Evolutionary conservation across 768 basidiomycete species (phyloP).

Genomic region (Dacryopinax primogenitus): DNA sequence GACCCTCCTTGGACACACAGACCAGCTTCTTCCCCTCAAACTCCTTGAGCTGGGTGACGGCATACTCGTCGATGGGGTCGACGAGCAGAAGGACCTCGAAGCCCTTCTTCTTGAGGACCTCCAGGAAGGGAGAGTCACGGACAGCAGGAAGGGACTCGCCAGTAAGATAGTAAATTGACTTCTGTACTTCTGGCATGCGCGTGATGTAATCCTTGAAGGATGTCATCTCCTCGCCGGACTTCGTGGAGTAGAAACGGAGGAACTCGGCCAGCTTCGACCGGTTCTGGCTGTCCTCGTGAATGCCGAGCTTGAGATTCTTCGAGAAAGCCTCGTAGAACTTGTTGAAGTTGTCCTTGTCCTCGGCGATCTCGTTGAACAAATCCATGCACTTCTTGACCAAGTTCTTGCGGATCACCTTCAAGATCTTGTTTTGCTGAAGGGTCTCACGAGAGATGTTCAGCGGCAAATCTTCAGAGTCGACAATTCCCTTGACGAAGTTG

Average conservation of each 20-base stretch:
- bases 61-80: constrained; percentile 98
- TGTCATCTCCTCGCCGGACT: constrained; percentile 74
- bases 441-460: constrained; percentile 99
- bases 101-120: constrained; percentile 98
- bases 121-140: constrained; percentile 94
- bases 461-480: constrained; percentile 98
- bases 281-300: constrained; percentile 98
- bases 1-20: constrained; percentile 97
- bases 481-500: constrained; percentile 99
- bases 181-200: constrained; percentile 97
- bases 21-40: constrained; percentile 96
- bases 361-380: constrained; percentile 86
- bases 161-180: constrained; percentile 98
- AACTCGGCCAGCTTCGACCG: constrained; percentile 98
- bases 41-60: constrained; percentile 96
- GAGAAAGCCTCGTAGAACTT: constrained; percentile 98
- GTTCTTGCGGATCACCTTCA: constrained; percentile 99
- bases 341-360: constrained; percentile 97
- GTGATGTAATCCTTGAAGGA: constrained; percentile 99
- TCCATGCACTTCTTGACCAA: constrained; percentile 97
- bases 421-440: constrained; percentile 99
- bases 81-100: constrained; percentile 96
- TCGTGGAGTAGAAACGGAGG: constrained; percentile 97
- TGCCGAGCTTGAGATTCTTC: constrained; percentile 99
- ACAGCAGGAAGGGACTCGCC: constrained; percentile 89